These are phyloP conservation scores for Ziziphus jujuba DNA, from an alignment of 306 rosid genomes.

Conservation along the genomic window DNA sequence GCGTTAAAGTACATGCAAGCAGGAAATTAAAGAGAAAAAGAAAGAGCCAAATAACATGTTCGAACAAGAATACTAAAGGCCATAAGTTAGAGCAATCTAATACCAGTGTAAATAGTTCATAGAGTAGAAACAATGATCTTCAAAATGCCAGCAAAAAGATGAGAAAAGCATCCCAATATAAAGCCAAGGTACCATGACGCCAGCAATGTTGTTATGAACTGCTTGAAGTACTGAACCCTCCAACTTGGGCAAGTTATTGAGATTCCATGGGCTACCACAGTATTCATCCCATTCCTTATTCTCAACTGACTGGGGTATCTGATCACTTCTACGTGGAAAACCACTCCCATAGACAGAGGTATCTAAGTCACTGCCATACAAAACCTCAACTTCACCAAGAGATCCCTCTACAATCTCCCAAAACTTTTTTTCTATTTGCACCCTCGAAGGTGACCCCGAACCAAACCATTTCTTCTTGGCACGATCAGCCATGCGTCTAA, in stretches of 20 bases:
- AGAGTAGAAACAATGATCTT: conserved; percentile 97
- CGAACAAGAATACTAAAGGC: neutral
- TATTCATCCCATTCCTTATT: conserved; percentile 79
- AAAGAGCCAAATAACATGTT: neutral
- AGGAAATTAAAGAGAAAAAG: neutral
- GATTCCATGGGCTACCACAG: conserved; percentile 89
- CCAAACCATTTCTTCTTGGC: conserved; percentile 96
- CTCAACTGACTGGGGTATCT: conserved; percentile 66
- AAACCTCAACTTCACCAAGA: conserved; percentile 90
- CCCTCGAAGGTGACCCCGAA: conserved; percentile 69
- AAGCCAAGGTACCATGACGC: conserved; percentile 99
- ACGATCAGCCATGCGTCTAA: conserved; percentile 76
- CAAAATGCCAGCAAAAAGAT: conserved; percentile 99
- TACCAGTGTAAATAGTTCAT: conserved; percentile 99
- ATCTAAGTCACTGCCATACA: conserved; percentile 97
- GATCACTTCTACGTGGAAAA: conserved; percentile 66
- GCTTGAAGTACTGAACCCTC: conserved; percentile 89
- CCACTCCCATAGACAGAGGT: conserved; percentile 91
- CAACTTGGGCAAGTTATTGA: conserved; percentile 92
- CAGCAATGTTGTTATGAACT: conserved; percentile 88
- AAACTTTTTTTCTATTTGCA: conserved; percentile 88
- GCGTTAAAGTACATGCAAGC: neutral
- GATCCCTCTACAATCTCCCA: conserved; percentile 98
- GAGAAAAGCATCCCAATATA: conserved; percentile 98
- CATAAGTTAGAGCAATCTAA: conserved; percentile 14